Base-by-base conservation (phyloP, 2,329 filamentous ascomycete species). In the Fusarium sp. region DNA sequence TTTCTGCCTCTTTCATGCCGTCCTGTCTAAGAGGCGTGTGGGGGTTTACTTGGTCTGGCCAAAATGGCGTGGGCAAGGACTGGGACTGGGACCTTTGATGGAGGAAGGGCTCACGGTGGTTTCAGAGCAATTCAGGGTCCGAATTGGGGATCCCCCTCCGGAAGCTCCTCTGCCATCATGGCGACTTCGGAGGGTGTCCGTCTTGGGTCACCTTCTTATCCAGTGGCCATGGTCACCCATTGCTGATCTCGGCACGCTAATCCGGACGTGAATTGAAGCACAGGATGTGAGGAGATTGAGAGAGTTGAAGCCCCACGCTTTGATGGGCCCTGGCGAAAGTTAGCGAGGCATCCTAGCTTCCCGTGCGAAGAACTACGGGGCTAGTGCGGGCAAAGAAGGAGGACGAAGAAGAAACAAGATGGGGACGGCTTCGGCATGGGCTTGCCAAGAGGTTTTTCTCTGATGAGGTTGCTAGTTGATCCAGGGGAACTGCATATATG, bases 111-210 rank as follows among this genome's bases (percentile, higher is more conserved):
- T 6, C 14, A 8, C 26, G 31, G 42, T 39, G 33, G 49, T 40
- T 39, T 38, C 50, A 44, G 28, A 33, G 17, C 55, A 36, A 22
- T 49, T 53, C 63, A 56, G 55, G 42, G 49, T 50, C 65, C 53
- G 58, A 21, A 33, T 33, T 55, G 34, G 43, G 46, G 39, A 24
- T 21, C 15, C 38, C 36, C 39, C 26, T 42, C 49, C 13, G 50
- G 17, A 31, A 39, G 31, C 24, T 47, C 54, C 38, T 42, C 14
- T 21, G 14, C 26, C 33, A 52, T 62, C 45, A 42, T 53, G 66
- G 66, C 66, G 62, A 63, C 39, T 61, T 69, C 66, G 66, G 66
- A 66, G 66, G 49, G 44, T 63, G 66, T 59, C 66, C 52, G 54
- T 39, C 15, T 55, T 58, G 31, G 39, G 50, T 34, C 19, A 46